Conservation (phyloP, 2,329 filamentous ascomycete species). For the Epichloe hybrida region DNA sequence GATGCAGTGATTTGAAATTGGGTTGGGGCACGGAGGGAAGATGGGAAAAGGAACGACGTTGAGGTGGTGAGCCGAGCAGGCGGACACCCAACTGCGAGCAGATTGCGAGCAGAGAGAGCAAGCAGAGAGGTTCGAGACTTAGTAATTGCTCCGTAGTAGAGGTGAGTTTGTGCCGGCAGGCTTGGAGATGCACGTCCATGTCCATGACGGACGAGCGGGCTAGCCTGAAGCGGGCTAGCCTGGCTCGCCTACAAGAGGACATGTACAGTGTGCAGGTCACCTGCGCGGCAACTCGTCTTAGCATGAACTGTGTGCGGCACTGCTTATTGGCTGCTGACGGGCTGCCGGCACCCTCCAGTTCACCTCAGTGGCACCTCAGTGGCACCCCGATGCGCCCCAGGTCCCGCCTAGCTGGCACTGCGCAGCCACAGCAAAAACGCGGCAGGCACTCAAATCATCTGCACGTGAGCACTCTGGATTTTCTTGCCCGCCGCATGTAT, state of each 20-base stretch:
- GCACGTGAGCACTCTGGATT: slow-evolving; percentile 8
- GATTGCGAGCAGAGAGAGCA: too few species aligned
- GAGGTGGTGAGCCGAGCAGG: background rate
- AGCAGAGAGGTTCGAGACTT: too few species aligned
- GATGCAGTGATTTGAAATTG: background rate
- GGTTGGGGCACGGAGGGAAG: background rate
- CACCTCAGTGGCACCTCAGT: background rate
- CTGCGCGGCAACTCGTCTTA: background rate
- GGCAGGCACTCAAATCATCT: background rate
- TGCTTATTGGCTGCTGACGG: slow-evolving; percentile 4
- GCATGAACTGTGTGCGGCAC: background rate
- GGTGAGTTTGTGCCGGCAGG: too few species aligned
- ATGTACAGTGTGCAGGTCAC: slow-evolving; percentile 1
- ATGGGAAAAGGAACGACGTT: background rate
- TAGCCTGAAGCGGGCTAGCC: too few species aligned
- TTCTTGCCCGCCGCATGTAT: background rate
- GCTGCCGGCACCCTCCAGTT: background rate
- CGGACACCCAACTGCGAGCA: too few species aligned
- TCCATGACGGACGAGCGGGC: too few species aligned
- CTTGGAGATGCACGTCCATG: background rate
- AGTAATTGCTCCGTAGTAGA: too few species aligned
- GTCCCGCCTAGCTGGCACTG: slow-evolving; percentile 7
- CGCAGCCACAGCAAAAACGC: background rate
- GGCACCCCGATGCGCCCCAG: background rate
- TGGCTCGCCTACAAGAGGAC: too few species aligned